Evolutionary conservation across 306 rosid genomes (phyloP), one percentile per base, ranked within the genome.

Genomic region (Quercus glauca): DNA sequence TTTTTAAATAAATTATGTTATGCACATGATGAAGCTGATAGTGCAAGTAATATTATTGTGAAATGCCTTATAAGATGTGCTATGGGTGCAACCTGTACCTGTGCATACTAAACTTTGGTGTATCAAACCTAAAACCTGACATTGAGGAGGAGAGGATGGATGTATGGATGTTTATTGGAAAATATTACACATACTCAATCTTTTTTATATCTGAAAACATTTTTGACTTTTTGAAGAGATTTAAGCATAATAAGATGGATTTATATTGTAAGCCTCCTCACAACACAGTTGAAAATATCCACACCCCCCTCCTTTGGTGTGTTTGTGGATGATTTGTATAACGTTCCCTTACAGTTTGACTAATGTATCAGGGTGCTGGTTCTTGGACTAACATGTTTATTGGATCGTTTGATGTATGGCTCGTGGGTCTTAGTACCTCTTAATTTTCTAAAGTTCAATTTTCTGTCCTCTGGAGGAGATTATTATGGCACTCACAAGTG

Each of bases 401-500:
- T 95, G 85, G 98, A 92, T 85, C 86, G 92, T 71, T 81, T 82
- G 84, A 85, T 92, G 97, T 86, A 92, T 51, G 97, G 97, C 73
- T 85, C 85, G 37, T 95, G 98, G 99, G 78, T 90, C 84, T 73
- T 95, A 70, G 97, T 95, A 61, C 99, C 98, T 55, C 93, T 92
- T 52, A 91, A 91, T 82, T 95, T 95, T 86, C 87, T 95, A 61
- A 92, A 87, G 75, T 95, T 92, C 93, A 95, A 92, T 85, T 90
- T 95, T 88, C 93, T 95, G 78, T 91, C 96, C 67, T 86, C 97
- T 73, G 99, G 97, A 12, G 99, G 98, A 89, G 98, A 95, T 79
- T 91, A 90, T 79, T 95, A 95, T 83, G 99, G 99, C 87, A 95
- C 98, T 83, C 99, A 95, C 87, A 73, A 75, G 82, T 92, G 99